Conservation (phyloP, 495 filamentous ascomycete genomes). For the Saxophila tyrrhenica region DNA sequence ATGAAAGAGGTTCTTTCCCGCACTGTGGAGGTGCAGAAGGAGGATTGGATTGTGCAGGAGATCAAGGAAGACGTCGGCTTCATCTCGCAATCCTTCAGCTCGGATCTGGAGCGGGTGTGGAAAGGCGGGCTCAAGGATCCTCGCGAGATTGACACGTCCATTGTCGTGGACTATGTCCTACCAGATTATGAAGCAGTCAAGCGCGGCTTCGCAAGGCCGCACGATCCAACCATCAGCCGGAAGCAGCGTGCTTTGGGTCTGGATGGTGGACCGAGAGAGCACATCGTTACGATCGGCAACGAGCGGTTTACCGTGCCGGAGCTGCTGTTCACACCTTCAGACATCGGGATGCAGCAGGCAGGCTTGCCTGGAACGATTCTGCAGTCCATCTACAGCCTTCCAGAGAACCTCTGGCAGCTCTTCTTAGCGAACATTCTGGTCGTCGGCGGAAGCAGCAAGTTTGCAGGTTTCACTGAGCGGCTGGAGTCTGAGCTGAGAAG, state of each 20-base stretch:
- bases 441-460: constrained; percentile 72
- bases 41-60: constrained; percentile 83
- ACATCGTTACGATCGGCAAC: constrained; percentile 76
- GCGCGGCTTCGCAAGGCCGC: constrained; percentile 62
- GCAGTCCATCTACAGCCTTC: constrained; percentile 66
- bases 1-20: constrained; percentile 82
- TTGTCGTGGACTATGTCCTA: constrained; percentile 84
- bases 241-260: constrained; percentile 43
- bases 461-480: constrained; percentile 73
- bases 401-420: constrained; percentile 52
- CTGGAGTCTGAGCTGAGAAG: constrained; percentile 32
- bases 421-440: constrained; percentile 72
- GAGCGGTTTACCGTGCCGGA: constrained; percentile 89
- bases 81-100: constrained; percentile 57
- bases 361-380: constrained; percentile 72
- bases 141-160: constrained; percentile 43
- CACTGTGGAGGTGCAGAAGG: constrained; percentile 89
- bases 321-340: constrained; percentile 71
- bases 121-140: constrained; percentile 50
- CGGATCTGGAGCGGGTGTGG: constrained; percentile 73
- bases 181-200: constrained; percentile 74
- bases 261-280: constrained; percentile 53
- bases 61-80: constrained; percentile 89
- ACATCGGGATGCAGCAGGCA: constrained; percentile 78
- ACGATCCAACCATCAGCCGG: constrained; percentile 48